A percentile compares a stretch with the other conserved stretches of the same genome.
phyloP scores from a whole-genome alignment of 768 basidiomycete species.

The Tephrocybe rancida region DNA sequence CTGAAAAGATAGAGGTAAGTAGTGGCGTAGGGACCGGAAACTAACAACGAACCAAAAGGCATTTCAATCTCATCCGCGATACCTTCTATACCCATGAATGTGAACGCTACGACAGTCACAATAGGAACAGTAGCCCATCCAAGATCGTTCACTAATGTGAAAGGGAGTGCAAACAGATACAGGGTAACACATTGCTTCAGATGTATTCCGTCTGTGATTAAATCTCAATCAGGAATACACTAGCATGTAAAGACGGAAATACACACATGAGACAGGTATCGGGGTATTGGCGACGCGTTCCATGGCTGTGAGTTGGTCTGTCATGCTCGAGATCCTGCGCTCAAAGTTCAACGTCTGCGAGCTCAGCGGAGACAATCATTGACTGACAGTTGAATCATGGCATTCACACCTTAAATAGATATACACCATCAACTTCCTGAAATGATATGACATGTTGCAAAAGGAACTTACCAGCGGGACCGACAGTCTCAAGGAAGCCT shows the following conservation, averaged over 20 bases:
- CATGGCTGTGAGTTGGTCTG: constrained; percentile 84
- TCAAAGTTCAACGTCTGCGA: constrained; percentile 6
- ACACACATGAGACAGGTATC: constrained; percentile 74
- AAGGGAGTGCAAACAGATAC: constrained; percentile 89
- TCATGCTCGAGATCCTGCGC: constrained; percentile 73
- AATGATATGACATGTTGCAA: not conserved
- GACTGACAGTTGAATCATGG: constrained; percentile 67
- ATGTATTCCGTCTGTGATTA: constrained; percentile 74
- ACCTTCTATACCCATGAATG: constrained; percentile 93
- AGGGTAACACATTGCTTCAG: constrained; percentile 94
- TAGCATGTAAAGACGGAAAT: not conserved
- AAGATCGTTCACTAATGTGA: constrained; percentile 81
- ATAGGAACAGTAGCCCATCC: constrained; percentile 86
- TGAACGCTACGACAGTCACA: constrained; percentile 86
- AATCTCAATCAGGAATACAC: not conserved
- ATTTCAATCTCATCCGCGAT: constrained; percentile 95
- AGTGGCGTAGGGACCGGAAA: constrained; percentile 3
- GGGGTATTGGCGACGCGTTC: constrained; percentile 92
- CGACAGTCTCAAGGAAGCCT: constrained; percentile 86
- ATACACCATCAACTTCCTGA: not conserved
- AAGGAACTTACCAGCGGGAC: constrained; percentile 70
- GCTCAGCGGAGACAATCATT: not conserved
- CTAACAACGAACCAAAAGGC: constrained; percentile 78
- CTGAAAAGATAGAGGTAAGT: constrained; percentile 28
- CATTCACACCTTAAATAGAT: constrained; percentile 67